These are phyloP conservation scores for Sclerotinia nivalis DNA, from an alignment of 2,329 filamentous ascomycete species.

Conservation along the genomic window DNA sequence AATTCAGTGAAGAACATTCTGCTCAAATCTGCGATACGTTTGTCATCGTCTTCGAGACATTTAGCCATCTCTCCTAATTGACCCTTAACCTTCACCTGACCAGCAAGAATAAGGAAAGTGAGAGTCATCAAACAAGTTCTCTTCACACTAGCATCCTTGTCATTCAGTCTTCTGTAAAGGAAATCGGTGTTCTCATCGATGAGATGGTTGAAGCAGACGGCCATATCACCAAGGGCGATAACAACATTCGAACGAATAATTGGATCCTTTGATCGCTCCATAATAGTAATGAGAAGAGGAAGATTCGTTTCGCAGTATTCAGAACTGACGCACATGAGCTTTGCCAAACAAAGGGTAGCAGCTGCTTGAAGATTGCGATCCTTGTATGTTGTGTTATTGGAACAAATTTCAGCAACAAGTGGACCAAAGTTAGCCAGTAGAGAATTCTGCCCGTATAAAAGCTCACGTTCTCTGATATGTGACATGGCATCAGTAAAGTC, in stretches of 20 bases:
- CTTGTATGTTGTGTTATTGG: conserved; percentile 88
- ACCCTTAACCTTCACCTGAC: conserved; percentile 98
- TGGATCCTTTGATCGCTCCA: conserved; percentile 89
- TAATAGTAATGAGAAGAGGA: conserved; percentile 92
- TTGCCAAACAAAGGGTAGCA: conserved; percentile 90
- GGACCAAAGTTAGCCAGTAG: conserved; percentile 89
- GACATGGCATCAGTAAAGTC: conserved; percentile 87
- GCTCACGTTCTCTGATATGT: conserved; percentile 80
- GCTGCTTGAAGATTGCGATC: conserved; percentile 90
- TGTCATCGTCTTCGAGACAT: conserved; percentile 94
- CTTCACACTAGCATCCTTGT: conserved; percentile 86
- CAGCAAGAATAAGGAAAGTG: conserved; percentile 94
- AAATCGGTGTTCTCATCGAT: conserved; percentile 99
- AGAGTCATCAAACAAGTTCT: conserved; percentile 97
- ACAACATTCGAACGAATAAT: conserved; percentile 95
- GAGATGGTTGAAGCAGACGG: conserved; percentile 98
- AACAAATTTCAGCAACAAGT: conserved; percentile 88
- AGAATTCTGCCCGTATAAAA: conserved; percentile 79
- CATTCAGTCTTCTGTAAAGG: conserved; percentile 88
- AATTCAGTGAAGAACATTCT: conserved; percentile 99
- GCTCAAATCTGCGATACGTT: conserved; percentile 87
- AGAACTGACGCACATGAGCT: conserved; percentile 96
- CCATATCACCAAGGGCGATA: conserved; percentile 97
- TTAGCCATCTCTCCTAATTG: conserved; percentile 99
- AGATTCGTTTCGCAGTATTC: conserved; percentile 96